A percentile compares a stretch with the other conserved stretches of the same genome.
Conservation (phyloP, 148 eudicot genomes). For the Nepenthes gracilis region DNA sequence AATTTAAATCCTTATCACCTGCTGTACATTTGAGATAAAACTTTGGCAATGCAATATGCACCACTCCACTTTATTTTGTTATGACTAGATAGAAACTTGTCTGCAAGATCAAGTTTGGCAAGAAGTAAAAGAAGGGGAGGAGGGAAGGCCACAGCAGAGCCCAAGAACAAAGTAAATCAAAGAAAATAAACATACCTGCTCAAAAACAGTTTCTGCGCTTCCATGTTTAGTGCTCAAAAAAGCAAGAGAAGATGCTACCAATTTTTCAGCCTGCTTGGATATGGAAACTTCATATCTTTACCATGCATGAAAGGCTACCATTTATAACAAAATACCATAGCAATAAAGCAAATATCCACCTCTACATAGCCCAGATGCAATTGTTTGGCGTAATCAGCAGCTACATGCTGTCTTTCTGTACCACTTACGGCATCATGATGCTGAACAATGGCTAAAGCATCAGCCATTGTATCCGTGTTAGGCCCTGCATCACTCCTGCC, state of each 20-base stretch:
- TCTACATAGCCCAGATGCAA: conserved; percentile 51
- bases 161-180: conserved; percentile 9
- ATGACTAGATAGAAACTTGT: too few species aligned
- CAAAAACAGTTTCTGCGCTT: conserved; percentile 33
- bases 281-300: neutral
- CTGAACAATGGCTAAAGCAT: conserved; percentile 71
- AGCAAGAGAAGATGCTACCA: conserved; percentile 72
- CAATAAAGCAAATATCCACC: conserved; percentile 21
- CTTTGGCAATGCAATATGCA: too few species aligned
- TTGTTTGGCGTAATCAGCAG: conserved; percentile 60
- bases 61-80: too few species aligned
- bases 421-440: conserved; percentile 87
- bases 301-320: neutral
- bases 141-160: neutral
- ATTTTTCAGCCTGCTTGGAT: conserved; percentile 65
- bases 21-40: too few species aligned
- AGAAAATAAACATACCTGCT: conserved; percentile 40
- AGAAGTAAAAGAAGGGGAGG: neutral
- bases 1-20: too few species aligned
- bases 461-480: conserved; percentile 41
- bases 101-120: too few species aligned
- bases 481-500: conserved; percentile 50
- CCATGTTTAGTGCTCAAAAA: conserved; percentile 18
- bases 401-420: conserved; percentile 65
- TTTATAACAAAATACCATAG: neutral